phyloP scores from a whole-genome alignment of 139 green algal species.

The Micractinium conductrix region DNA sequence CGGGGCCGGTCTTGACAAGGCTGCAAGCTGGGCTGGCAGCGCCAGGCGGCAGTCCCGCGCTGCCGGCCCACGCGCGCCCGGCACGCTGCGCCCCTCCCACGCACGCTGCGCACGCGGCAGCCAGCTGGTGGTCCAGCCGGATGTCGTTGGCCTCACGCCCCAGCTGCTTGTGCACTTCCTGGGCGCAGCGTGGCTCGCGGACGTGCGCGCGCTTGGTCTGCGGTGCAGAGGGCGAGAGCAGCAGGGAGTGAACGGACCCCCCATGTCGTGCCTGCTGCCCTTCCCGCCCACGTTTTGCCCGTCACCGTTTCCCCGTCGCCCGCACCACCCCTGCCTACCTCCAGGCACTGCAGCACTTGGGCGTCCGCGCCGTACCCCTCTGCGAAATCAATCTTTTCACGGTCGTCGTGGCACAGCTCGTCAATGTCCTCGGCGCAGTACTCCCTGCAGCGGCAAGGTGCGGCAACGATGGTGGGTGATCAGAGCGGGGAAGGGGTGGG shows the following conservation, averaged over 20 bases:
- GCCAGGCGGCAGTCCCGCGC: neutral
- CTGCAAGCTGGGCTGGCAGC: neutral
- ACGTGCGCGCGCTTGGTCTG: constrained; percentile 30
- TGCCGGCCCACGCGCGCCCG: too few species aligned
- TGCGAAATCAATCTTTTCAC: constrained; percentile 22
- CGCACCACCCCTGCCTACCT: neutral
- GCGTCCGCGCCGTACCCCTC: constrained; percentile 31
- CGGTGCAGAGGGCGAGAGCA: neutral
- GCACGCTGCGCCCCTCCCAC: too few species aligned
- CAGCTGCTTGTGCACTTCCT: constrained; percentile 39
- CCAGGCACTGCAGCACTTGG: constrained; percentile 53
- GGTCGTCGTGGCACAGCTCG: constrained; percentile 56
- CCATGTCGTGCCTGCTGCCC: too few species aligned
- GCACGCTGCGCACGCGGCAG: constrained; percentile 57
- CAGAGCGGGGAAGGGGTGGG: neutral
- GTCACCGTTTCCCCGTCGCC: too few species aligned
- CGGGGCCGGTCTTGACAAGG: too few species aligned
- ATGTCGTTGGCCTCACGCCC: constrained; percentile 80
- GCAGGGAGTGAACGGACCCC: too few species aligned
- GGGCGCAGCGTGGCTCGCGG: constrained; percentile 28
- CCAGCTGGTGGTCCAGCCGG: constrained; percentile 82
- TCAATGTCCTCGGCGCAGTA: constrained; percentile 62
- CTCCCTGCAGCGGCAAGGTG: neutral
- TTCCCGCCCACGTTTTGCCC: too few species aligned
- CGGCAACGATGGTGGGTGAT: neutral